Base-by-base conservation (phyloP, 108 stramenopile genomes). In the Pseudonitzschia delicatissima region DNA sequence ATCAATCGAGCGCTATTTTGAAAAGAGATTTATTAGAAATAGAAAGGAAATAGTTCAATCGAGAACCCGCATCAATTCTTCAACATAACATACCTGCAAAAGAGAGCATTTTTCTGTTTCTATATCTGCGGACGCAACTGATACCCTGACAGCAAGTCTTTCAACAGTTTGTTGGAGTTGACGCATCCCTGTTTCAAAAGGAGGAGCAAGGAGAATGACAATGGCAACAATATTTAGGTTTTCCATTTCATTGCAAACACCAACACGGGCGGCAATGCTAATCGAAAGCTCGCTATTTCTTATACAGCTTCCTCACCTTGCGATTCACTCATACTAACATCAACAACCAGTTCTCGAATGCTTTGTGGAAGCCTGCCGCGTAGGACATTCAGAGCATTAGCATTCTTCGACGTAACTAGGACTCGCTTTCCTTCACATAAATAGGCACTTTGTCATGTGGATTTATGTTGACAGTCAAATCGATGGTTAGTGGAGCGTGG, bases 121-220 rank as follows among this genome's bases (percentile, higher is more conserved):
- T 26, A 78, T 35, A 26, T 65, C 69, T 29, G 65, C 59, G 27
- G 40, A 71, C 28, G 61, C 75, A 51, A 67, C 36, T 35, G 80
- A 70, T 8, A 84, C 71, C 4, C 71, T 69, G 40, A 80, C 73
- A 57, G 83, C 83, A 5, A 84, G 67, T 48, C 77, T 73, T 73
- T 84, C 83, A 7, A 84, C 83, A 11, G 83, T 81, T 71, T 78
- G 79, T 42, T 81, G 83, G 5, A 84, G 45, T 64, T 84, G 83
- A 9, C 76, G 65, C 83, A 84, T 81, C 21, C 83, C 83, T 55
- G 11, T 55, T 55, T 33, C 5, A 47, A 60, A 33, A 70, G 62
- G 21, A 55, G 25, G 33, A 39, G 6, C 8, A 39, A 6, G 8
- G 6, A 39, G 37, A 39, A 8, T 11, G 37, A 39, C 6, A 39